Evolutionary conservation across 805 yeast genomes (phyloP).

Genomic region (Candida adriatica): DNA sequence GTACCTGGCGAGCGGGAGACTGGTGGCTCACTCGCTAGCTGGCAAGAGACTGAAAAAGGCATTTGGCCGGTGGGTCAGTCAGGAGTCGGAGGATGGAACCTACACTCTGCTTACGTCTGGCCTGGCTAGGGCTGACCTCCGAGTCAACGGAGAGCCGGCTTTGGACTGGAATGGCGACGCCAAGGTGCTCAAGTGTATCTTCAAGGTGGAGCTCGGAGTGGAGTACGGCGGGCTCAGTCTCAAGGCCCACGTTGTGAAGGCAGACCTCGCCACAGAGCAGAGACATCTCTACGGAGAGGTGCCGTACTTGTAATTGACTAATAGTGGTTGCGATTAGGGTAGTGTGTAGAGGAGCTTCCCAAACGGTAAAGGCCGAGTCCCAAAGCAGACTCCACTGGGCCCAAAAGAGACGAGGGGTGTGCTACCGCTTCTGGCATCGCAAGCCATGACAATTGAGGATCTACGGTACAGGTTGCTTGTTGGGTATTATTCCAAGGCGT

Average conservation of each 20-base stretch:
- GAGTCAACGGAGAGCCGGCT: background rate
- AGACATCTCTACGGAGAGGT: background rate
- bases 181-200: slow-evolving; percentile 1
- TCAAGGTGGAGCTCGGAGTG: slow-evolving; percentile 1
- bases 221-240: background rate
- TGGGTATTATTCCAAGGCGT: too few species aligned
- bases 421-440: too few species aligned
- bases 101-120: background rate
- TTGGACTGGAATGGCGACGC: background rate
- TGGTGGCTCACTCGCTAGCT: background rate
- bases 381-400: too few species aligned
- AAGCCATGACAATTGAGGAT: too few species aligned
- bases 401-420: too few species aligned
- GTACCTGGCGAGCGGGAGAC: background rate
- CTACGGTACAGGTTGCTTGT: too few species aligned
- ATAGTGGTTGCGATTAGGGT: too few species aligned
- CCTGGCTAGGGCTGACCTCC: background rate
- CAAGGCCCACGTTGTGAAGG: slow-evolving; percentile 2
- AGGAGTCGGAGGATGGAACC: background rate
- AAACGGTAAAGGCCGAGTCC: too few species aligned
- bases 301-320: background rate
- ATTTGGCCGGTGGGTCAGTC: background rate
- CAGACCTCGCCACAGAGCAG: slow-evolving; percentile 1
- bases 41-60: background rate
- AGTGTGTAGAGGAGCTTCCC: too few species aligned